These are phyloP conservation scores for Physcia stellaris DNA, from an alignment of 495 filamentous ascomycete genomes.

Conservation along the genomic window DNA sequence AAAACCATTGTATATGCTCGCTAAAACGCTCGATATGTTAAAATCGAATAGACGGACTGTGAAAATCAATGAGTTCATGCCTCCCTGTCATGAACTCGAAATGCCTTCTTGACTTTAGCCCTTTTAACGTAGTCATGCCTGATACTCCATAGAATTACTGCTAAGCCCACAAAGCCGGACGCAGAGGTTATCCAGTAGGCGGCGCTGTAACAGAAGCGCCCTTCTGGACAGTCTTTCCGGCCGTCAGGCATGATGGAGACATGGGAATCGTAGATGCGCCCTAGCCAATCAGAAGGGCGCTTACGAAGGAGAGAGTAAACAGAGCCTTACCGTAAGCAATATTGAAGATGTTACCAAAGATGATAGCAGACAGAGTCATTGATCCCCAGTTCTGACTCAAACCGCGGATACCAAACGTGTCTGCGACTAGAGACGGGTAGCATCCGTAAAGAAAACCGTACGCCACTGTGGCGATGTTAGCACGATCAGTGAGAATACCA, in stretches of 20 bases:
- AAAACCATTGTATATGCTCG: no score
- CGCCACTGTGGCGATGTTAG: conserved; percentile 31
- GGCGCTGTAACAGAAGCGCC: conserved; percentile 62
- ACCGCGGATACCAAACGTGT: conserved; percentile 83
- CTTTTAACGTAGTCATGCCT: conserved; percentile 41
- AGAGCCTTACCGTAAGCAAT: conserved; percentile 52
- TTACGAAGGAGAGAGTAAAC: no score
- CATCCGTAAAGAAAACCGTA: conserved; percentile 95
- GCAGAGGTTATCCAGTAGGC: conserved; percentile 78
- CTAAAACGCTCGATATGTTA: no score
- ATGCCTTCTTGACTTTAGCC: conserved; percentile 13
- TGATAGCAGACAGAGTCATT: conserved; percentile 77
- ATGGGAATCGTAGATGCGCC: conserved; percentile 63
- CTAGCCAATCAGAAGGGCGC: no score
- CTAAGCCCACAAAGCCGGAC: conserved; percentile 55
- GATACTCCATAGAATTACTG: conserved; percentile 64
- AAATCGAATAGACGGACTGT: no score
- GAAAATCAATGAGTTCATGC: no score
- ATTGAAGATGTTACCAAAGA: conserved; percentile 86
- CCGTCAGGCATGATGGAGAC: conserved; percentile 53
- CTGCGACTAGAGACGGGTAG: conserved; percentile 80
- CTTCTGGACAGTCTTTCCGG: conserved; percentile 61
- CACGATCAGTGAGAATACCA: not conserved
- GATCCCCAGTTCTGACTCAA: conserved; percentile 86
- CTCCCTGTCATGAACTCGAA: no score